Evolutionary conservation across 495 filamentous ascomycete genomes (phyloP).

Genomic region (Penicillium tannophilum): DNA sequence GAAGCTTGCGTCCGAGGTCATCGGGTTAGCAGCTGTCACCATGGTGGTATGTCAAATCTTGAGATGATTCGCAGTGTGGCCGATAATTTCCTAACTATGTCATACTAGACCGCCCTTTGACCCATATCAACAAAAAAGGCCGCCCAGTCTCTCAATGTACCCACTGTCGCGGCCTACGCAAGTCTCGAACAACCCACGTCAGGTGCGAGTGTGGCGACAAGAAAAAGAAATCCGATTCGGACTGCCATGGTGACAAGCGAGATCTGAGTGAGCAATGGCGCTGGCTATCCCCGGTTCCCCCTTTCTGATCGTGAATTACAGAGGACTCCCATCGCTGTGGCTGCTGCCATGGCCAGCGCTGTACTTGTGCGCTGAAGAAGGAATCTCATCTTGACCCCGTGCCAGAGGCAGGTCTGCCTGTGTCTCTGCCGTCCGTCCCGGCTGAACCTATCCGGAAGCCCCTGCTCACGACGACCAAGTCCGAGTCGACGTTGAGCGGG

Average conservation of each 20-base stretch:
- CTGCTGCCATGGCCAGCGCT: conserved; percentile 89
- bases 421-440: conserved; percentile 36
- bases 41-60: conserved; percentile 66
- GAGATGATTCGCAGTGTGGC: not conserved
- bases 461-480: conserved; percentile 77
- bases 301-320: conserved; percentile 47
- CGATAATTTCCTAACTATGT: not conserved
- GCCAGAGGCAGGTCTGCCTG: conserved; percentile 28
- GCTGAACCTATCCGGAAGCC: conserved; percentile 61
- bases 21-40: conserved; percentile 92
- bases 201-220: conserved; percentile 98
- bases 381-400: conserved; percentile 70
- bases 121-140: conserved; percentile 98
- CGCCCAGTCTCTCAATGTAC: conserved; percentile 97
- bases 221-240: conserved; percentile 65
- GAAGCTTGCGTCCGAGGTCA: conserved; percentile 94
- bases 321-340: conserved; percentile 71
- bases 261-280: conserved; percentile 62
- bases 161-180: conserved; percentile 95
- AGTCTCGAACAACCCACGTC: conserved; percentile 92
- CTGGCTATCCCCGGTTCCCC: conserved; percentile 32
- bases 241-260: conserved; percentile 59
- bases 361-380: conserved; percentile 91
- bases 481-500: conserved; percentile 66
- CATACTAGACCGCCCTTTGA: conserved; percentile 78